Evolutionary conservation across 208 protist genomes (phyloP).

Genomic region (Trypanosoma caninum): DNA sequence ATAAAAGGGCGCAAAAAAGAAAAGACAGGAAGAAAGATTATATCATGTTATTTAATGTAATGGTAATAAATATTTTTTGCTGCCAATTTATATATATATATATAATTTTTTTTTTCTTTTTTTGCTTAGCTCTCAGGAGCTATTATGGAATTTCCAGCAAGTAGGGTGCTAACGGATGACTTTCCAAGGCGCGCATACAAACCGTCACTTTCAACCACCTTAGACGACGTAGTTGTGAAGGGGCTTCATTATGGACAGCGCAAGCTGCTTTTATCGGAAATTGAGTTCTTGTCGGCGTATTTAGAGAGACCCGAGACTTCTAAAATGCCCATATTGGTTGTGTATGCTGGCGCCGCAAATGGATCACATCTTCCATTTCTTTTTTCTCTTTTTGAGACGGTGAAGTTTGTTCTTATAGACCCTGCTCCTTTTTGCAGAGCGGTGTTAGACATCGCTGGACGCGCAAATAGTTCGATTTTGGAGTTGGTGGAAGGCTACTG

Average conservation of each 20-base stretch:
- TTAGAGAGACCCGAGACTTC: conserved; percentile 2
- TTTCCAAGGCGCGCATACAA: conserved; percentile 52
- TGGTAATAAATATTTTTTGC: neutral
- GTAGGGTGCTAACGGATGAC: conserved; percentile 33
- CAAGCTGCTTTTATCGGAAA: conserved; percentile 93
- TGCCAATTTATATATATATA: neutral
- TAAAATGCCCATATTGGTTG: conserved; percentile 57
- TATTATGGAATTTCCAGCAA: conserved; percentile 49
- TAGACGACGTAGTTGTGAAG: conserved; percentile 54
- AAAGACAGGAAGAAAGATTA: too few relatives aligned
- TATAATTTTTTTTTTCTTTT: neutral
- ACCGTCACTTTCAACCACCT: conserved; percentile 34
- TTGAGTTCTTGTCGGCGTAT: conserved; percentile 88
- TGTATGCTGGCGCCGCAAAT: conserved; percentile 94
- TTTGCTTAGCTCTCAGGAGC: neutral
- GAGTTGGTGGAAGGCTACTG: conserved; percentile 85
- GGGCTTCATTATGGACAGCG: conserved; percentile 94
- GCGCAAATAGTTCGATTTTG: conserved; percentile 40
- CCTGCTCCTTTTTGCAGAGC: conserved; percentile 81
- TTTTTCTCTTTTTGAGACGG: conserved; percentile 57
- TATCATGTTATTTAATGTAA: too few relatives aligned
- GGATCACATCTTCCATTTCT: conserved; percentile 92
- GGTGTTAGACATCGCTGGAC: conserved; percentile 37
- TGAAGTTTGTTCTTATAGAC: conserved; percentile 92
- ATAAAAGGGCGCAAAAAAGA: neutral